A percentile compares a stretch with the other conserved stretches of the same genome.
Conservation (phyloP, 2,329 filamentous ascomycete genomes). For the Endoconidiophora polonica region DNA sequence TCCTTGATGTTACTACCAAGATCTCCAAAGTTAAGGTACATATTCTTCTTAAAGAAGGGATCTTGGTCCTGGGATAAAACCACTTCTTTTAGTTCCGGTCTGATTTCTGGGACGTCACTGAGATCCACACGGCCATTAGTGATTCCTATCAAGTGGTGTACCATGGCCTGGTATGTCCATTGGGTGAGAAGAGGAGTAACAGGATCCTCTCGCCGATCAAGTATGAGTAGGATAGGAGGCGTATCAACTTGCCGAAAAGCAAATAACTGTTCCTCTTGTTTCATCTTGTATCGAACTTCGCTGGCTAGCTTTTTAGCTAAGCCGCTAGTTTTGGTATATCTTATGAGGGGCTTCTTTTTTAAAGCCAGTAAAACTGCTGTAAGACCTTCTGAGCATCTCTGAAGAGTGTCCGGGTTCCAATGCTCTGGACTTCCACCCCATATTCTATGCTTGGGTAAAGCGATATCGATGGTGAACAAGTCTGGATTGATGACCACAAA, state of each 20-base stretch:
- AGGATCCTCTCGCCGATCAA: constrained; percentile 86
- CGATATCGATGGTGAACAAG: constrained; percentile 64
- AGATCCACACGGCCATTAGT: constrained; percentile 88
- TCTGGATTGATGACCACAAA: constrained; percentile 92
- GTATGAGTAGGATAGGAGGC: constrained; percentile 73
- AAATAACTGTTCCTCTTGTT: constrained; percentile 90
- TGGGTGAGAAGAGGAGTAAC: constrained; percentile 88
- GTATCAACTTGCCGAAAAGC: constrained; percentile 93
- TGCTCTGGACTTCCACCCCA: constrained; percentile 70
- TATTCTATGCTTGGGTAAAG: constrained; percentile 55
- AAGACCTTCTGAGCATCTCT: constrained; percentile 72
- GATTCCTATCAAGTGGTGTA: constrained; percentile 88
- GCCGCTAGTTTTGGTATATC: constrained; percentile 81
- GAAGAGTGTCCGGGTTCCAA: constrained; percentile 81
- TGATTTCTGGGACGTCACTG: constrained; percentile 64
- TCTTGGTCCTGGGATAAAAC: constrained; percentile 94
- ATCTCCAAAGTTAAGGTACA: constrained; percentile 96
- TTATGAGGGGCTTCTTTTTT: constrained; percentile 91
- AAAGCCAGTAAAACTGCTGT: constrained; percentile 70
- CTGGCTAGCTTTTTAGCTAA: constrained; percentile 84
- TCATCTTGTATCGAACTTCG: constrained; percentile 82
- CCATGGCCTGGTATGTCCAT: constrained; percentile 99
- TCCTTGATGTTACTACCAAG: constrained; percentile 93
- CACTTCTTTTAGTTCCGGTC: constrained; percentile 81
- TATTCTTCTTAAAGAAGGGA: constrained; percentile 97